Evolutionary conservation across 1,284 basidiomycete genomes (phyloP), one percentile per base, ranked within the genome.

Genomic region (Cutaneotrichosporon sp.): DNA sequence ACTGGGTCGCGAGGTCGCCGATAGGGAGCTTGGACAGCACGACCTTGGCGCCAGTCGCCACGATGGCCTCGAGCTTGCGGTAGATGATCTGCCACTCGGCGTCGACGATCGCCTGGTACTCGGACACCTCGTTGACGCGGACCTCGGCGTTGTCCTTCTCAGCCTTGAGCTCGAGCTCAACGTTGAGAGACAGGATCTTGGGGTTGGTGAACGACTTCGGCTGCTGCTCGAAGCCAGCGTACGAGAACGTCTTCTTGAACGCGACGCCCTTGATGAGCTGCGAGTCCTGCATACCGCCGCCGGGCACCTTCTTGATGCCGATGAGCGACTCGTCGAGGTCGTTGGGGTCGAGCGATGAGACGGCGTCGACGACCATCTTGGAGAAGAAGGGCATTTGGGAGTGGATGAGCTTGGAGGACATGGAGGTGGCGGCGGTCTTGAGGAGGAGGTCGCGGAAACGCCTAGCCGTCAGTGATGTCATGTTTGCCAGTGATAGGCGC

Each of bases 21-120:
- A 99, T 99, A 8, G 97, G 97, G 30, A 99, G 86, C 81, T 98
- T 97, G 81, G 94, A 97, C 63, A 99, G 85, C 30, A 99, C 95
- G 64, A 99, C 92, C 80, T 97, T 95, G 52, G 97, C 97, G 36
- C 95, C 97, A 0, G 95, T 97, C 76, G 90, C 90, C 75, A 94
- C 92, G 76, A 99, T 97, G 1, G 93, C 93, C 74, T 97, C 90
- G 36, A 99, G 85, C 82, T 99, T 99, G 75, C 90, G 87, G 83
- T 95, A 99, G 79, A 99, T 99, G 81, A 99, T 99, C 75, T 95
- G 90, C 97, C 97, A 99, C 81, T 99, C 97, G 31, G 97, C 97
- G 76, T 99, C 94, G 63, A 99, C 97, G 71, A 99, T 97, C 7
- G 95, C 94, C 82, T 99, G 97, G 80, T 99, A 99, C 74, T 97